Percentiles rank a stretch among this genome's conserved stretches.
Evolutionary conservation across 352 stramenopile species (phyloP).

Genomic region (Pythium insidiosum): DNA sequence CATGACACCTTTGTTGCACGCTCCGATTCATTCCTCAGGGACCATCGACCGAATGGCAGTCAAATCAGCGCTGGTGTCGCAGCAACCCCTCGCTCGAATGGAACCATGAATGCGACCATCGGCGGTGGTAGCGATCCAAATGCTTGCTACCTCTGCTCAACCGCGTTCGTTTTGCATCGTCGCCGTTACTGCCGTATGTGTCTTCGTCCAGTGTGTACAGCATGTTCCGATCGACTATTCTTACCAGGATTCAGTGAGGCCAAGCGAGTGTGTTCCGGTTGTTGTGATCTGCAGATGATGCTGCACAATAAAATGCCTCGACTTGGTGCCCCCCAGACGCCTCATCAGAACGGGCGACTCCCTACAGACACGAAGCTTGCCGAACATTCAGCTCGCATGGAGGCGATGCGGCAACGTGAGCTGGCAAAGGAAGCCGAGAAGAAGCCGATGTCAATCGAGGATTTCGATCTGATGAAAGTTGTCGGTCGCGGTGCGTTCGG

Average conservation of each 20-base stretch:
- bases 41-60: constrained; percentile 25
- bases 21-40: constrained; percentile 78
- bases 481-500: constrained; percentile 93
- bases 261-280: constrained; percentile 79
- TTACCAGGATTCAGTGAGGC: constrained; percentile 82
- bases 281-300: constrained; percentile 85
- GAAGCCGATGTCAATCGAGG: constrained; percentile 75
- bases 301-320: constrained; percentile 80
- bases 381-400: constrained; percentile 57
- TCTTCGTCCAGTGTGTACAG: constrained; percentile 70
- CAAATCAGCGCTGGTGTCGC: not conserved
- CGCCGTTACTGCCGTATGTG: constrained; percentile 84
- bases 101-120: constrained; percentile 11
- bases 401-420: constrained; percentile 75
- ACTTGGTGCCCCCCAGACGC: too few species aligned
- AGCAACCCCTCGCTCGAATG: constrained; percentile 5
- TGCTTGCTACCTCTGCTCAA: constrained; percentile 77
- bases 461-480: constrained; percentile 95
- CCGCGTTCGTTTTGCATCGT: constrained; percentile 70
- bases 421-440: constrained; percentile 61
- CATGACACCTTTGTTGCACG: constrained; percentile 86
- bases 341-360: constrained; percentile 14
- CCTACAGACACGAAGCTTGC: constrained; percentile 54
- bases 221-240: constrained; percentile 83
- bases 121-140: constrained; percentile 27